Percentiles rank a stretch among this genome's conserved stretches.
These are phyloP conservation scores for Ophiostoma tasmaniense DNA, from an alignment of 2,329 filamentous ascomycete genomes.

Conservation along the genomic window DNA sequence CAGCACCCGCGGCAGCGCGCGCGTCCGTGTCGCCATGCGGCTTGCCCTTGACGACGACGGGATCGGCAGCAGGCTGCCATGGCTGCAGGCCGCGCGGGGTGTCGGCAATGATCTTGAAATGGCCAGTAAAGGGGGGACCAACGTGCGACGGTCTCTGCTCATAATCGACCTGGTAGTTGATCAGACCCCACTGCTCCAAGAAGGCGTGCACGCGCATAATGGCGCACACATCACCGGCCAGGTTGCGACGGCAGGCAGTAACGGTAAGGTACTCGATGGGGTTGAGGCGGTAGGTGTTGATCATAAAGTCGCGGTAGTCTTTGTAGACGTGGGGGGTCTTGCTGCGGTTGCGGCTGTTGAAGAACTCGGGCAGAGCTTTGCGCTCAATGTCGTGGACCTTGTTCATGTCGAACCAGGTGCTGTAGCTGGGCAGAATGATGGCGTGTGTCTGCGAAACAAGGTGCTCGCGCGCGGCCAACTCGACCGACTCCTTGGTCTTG, in stretches of 20 bases:
- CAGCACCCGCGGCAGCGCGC: slow-evolving; percentile 56
- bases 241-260: slow-evolving; percentile 86
- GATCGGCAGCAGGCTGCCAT: slow-evolving; percentile 82
- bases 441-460: slow-evolving; percentile 89
- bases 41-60: slow-evolving; percentile 54
- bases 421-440: slow-evolving; percentile 95
- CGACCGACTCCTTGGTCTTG: slow-evolving; percentile 71
- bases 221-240: slow-evolving; percentile 94
- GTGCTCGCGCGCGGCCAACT: slow-evolving; percentile 82
- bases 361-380: slow-evolving; percentile 94
- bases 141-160: slow-evolving; percentile 92
- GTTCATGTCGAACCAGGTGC: slow-evolving; percentile 98
- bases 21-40: slow-evolving; percentile 61
- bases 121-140: slow-evolving; percentile 91
- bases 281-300: slow-evolving; percentile 96
- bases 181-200: slow-evolving; percentile 95
- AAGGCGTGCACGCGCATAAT: slow-evolving; percentile 99
- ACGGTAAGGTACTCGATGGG: slow-evolving; percentile 94
- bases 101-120: slow-evolving; percentile 93
- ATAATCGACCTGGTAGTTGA: slow-evolving; percentile 98
- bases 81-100: slow-evolving; percentile 90
- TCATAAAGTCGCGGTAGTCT: slow-evolving; percentile 99
- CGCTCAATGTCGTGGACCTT: slow-evolving; percentile 82
- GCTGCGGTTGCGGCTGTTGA: slow-evolving; percentile 96
- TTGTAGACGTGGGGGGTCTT: slow-evolving; percentile 97